Percentiles rank a stretch among this genome's conserved stretches.
Conservation (phyloP, 352 stramenopile genomes). For the Globisporangium megalacanthum region DNA sequence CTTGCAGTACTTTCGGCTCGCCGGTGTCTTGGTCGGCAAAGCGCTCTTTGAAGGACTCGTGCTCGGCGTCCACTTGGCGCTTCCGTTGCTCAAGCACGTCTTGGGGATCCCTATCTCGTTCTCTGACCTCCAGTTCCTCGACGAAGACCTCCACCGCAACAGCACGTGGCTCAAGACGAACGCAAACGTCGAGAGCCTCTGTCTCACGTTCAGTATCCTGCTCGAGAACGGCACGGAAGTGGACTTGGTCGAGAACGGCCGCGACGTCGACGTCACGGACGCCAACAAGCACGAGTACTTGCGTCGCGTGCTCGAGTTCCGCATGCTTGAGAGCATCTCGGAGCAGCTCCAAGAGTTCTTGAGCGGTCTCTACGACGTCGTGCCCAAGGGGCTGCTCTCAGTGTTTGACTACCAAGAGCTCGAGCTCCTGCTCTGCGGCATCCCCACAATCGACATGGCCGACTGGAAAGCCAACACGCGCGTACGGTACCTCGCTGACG, state of each 20-base stretch:
- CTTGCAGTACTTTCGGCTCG: slow-evolving; percentile 54
- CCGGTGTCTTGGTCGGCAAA: slow-evolving; percentile 55
- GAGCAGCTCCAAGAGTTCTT: slow-evolving; percentile 64
- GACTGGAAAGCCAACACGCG: slow-evolving; percentile 58
- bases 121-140: slow-evolving; percentile 68
- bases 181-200: slow-evolving; percentile 44
- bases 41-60: slow-evolving; percentile 62
- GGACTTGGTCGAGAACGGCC: slow-evolving; percentile 88
- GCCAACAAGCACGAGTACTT: slow-evolving; percentile 96
- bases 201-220: slow-evolving; percentile 71
- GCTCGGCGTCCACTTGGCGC: slow-evolving; percentile 49
- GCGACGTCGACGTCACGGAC: slow-evolving; percentile 92
- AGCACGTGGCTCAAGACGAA: slow-evolving; percentile 63
- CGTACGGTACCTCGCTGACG: slow-evolving; percentile 56
- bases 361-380: slow-evolving; percentile 66
- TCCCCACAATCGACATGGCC: slow-evolving; percentile 59
- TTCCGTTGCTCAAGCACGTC: slow-evolving; percentile 69
- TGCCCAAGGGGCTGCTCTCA: slow-evolving; percentile 50
- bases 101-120: slow-evolving; percentile 73
- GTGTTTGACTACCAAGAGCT: slow-evolving; percentile 84
- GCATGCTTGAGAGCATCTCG: slow-evolving; percentile 70
- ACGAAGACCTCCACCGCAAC: slow-evolving; percentile 63
- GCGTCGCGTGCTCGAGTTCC: slow-evolving; percentile 54
- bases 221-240: slow-evolving; percentile 62
- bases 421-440: slow-evolving; percentile 68